Percentiles rank a stretch among this genome's conserved stretches.
Conservation (phyloP, 441 rosid species). For the California macrophylla region DNA sequence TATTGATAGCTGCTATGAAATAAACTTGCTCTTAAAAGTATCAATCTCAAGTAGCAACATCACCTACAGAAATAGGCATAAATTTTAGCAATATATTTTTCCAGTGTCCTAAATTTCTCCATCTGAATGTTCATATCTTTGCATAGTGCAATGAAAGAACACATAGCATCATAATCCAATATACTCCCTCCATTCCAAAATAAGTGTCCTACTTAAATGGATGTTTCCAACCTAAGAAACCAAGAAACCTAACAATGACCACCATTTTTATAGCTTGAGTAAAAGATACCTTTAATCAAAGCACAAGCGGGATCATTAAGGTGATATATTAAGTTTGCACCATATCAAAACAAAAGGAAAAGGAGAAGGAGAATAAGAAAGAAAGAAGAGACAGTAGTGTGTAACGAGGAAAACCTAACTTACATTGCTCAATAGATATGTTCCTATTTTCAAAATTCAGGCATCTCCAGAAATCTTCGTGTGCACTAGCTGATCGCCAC, state of each 20-base stretch:
- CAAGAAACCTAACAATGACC: no score
- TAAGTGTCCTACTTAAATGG: neutral
- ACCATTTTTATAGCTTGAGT: neutral
- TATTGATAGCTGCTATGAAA: neutral
- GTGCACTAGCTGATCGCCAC: conserved; percentile 92
- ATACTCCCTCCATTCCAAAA: neutral
- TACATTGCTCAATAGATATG: conserved; percentile 77
- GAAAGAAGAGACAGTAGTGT: conserved; percentile 6
- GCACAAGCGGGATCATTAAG: neutral
- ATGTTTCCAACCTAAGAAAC: neutral
- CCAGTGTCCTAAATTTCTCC: neutral
- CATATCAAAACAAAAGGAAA: neutral
- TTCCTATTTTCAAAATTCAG: conserved; percentile 71
- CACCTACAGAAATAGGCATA: neutral
- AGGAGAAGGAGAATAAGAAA: neutral
- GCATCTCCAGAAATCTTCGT: conserved; percentile 94
- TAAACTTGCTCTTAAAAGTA: neutral
- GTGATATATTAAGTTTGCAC: neutral
- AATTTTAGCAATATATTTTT: neutral
- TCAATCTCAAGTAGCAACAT: neutral
- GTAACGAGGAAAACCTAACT: conserved; percentile 24
- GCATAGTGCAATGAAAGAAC: neutral
- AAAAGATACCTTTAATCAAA: neutral
- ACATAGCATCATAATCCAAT: neutral
- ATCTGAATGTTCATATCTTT: neutral